Conservation (phyloP, 495 filamentous ascomycete genomes). For the Gamarada debralockiae region DNA sequence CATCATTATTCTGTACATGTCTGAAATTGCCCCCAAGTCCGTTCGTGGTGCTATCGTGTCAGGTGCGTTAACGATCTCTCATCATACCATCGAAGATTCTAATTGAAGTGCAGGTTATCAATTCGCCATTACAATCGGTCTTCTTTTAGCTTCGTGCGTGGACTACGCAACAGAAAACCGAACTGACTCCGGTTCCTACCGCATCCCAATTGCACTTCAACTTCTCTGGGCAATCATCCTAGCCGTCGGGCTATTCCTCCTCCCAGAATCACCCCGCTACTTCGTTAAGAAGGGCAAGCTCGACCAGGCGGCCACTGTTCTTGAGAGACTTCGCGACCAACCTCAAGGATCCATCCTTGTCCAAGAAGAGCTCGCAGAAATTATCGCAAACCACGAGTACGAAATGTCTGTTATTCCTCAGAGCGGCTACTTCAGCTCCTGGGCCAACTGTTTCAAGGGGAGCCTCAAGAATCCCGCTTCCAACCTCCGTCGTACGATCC, state of each 20-base stretch:
- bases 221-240: conserved; percentile 64
- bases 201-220: conserved; percentile 66
- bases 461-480: conserved; percentile 43
- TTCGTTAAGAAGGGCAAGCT: conserved; percentile 67
- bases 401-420: conserved; percentile 54
- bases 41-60: conserved; percentile 66
- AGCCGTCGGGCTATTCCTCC: conserved; percentile 60
- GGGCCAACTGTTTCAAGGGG: conserved; percentile 62
- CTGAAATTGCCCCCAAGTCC: conserved; percentile 57
- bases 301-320: conserved; percentile 60
- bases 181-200: conserved; percentile 60
- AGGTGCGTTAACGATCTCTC: too few species aligned
- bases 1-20: conserved; percentile 55
- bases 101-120: too few species aligned
- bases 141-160: conserved; percentile 68
- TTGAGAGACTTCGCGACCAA: conserved; percentile 64
- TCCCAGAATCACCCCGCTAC: conserved; percentile 82
- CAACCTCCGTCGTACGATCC: conserved; percentile 34
- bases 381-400: conserved; percentile 74
- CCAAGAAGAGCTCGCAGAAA: conserved; percentile 68
- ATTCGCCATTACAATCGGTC: conserved; percentile 68
- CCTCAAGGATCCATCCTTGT: conserved; percentile 56
- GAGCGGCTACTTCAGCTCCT: conserved; percentile 53
- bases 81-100: too few species aligned
- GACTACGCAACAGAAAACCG: conserved; percentile 62